Evolutionary conservation across 768 basidiomycete genomes (phyloP).

Genomic region (Fomitopsis serialis): DNA sequence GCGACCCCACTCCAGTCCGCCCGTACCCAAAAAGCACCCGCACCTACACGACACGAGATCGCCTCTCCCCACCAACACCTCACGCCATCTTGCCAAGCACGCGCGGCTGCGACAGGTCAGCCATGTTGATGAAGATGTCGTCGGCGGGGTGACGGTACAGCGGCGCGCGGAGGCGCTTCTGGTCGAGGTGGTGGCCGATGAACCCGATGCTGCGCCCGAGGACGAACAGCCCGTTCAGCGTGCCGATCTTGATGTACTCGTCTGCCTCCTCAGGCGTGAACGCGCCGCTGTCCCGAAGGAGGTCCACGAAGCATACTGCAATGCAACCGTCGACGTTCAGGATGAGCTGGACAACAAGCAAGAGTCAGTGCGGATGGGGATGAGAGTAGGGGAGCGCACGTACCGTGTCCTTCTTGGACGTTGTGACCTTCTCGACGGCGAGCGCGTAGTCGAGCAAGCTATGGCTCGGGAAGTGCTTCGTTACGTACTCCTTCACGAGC

Average conservation of each 20-base stretch:
- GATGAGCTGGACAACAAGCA: conserved; percentile 57
- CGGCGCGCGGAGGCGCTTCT: conserved; percentile 89
- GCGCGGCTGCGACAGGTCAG: conserved; percentile 76
- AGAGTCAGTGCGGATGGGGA: neutral
- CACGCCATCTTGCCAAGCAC: conserved; percentile 48
- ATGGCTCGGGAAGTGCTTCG: conserved; percentile 94
- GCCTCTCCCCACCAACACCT: neutral
- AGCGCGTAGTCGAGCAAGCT: conserved; percentile 90
- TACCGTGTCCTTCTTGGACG: conserved; percentile 94
- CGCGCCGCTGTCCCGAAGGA: conserved; percentile 86
- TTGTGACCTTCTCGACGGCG: conserved; percentile 96
- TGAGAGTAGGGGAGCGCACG: conserved; percentile 15
- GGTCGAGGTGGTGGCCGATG: conserved; percentile 94
- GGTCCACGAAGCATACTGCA: conserved; percentile 93
- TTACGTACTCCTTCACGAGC: conserved; percentile 93
- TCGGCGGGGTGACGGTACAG: conserved; percentile 94
- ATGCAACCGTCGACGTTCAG: conserved; percentile 96
- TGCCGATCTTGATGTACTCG: conserved; percentile 96
- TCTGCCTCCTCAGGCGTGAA: conserved; percentile 95
- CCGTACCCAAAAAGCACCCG: no score
- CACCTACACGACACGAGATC: no score
- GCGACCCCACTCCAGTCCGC: no score
- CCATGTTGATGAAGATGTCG: conserved; percentile 95
- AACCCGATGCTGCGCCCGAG: conserved; percentile 97
- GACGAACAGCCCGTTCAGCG: conserved; percentile 95